Base-by-base conservation (phyloP, 345 rosid genomes). In the Tarenaya hassleriana region DNA sequence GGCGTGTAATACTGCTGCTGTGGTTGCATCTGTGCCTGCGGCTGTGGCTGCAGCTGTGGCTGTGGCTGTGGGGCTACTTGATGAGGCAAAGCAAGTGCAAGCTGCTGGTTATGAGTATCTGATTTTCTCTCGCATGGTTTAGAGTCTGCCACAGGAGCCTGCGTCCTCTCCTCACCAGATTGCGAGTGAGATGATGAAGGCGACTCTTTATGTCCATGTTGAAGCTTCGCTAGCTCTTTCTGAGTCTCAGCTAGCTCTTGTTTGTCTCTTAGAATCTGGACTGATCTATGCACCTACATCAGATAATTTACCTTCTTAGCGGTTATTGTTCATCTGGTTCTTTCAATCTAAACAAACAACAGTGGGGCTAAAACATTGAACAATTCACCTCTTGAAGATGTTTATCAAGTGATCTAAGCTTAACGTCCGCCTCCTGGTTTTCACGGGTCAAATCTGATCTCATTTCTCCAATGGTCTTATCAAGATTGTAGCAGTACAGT, bases 241-340 rank as follows among this genome's bases (percentile, higher is more conserved):
- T 94, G 95, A 17, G 97, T 56, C 5, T 94, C 99, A 10, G 89
- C 91, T 50, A 88, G 84, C 68, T 94, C 99, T 79, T 94, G 99
- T 70, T 88, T 94, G 72, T 94, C 99, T 67, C 97, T 82, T 10
- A 94, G 72, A 62, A 94, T 82, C 80, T 94, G 99, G 52, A 94
- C 92, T 42, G 99, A 94, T 68, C 97, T 80, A 64, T 88, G 95
- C 59, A 94, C 99, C 99, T 94, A 74, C 62, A 76, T 31, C 24
- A 48, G 16, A 37, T 41, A 63, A 45, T 7, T 13, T 16, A 46
- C 5, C 8, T 35, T 44, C 60, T 39, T n/a, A 42, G 44, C 17
- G 0, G 15, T 17, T 6, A 58, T 9, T 14, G 38, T 34, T 38
- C 4, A 38, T 10, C 7, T 37, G 0, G 44, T 24, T 35, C 2